Conservation (phyloP, 192 early-diverging fungal genomes). For the Backusella circina region DNA sequence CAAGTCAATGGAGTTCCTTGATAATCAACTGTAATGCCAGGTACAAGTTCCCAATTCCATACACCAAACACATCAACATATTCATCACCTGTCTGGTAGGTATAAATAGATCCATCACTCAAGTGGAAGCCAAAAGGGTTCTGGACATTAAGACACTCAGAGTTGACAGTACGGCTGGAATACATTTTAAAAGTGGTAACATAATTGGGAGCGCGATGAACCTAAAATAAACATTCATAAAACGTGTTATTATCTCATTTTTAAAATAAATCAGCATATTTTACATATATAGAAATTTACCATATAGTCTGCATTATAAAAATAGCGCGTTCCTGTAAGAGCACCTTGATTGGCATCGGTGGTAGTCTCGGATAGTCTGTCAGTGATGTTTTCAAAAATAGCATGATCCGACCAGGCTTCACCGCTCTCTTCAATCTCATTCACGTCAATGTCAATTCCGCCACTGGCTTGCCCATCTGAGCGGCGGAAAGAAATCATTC, state of each 20-base stretch:
- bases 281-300: background rate
- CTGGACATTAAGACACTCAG: conserved; percentile 26
- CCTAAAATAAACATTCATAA: background rate
- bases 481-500: conserved; percentile 18
- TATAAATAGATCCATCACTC: conserved; percentile 27
- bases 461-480: background rate
- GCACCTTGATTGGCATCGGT: background rate
- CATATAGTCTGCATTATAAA: conserved; percentile 18
- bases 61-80: conserved; percentile 28
- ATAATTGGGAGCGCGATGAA: conserved; percentile 17
- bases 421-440: conserved; percentile 1
- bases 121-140: conserved; percentile 29
- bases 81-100: conserved; percentile 26
- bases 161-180: conserved; percentile 21
- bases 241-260: background rate
- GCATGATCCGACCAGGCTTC: conserved; percentile 14
- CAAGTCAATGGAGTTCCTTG: conserved; percentile 16
- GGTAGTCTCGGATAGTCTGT: background rate
- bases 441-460: conserved; percentile 12
- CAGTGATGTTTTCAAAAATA: background rate
- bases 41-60: conserved; percentile 27
- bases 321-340: conserved; percentile 9
- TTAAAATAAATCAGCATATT: no score
- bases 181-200: conserved; percentile 31
- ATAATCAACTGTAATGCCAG: conserved; percentile 27